Base-by-base conservation (phyloP, 352 stramenopile species). In the Phytopythium litorale region DNA sequence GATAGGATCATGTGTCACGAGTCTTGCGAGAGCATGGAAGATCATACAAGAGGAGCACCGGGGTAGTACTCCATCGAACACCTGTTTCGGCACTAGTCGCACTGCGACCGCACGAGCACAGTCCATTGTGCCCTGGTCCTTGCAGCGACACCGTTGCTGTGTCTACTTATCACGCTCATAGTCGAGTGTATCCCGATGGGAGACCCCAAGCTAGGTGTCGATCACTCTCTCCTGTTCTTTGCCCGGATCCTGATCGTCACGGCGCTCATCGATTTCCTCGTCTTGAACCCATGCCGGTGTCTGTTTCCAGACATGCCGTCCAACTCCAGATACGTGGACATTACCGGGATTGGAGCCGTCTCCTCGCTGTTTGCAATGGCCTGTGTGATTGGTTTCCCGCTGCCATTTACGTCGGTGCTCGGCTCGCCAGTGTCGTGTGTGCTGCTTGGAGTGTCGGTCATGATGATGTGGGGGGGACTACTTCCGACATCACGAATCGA, bases 341-440 rank as follows among this genome's bases (percentile, higher is more conserved):
- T 81, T 21, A 49, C 68, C 0, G 75, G 64, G 23, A 57, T 55
- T 12, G 52, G 63, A 0, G 65, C 64, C 11, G 48, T 67, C 42
- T 40, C 55, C 11, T 28, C 25, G 25, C 66, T 76, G 64, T 60
- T 73, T 25, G 32, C 58, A 12, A 66, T 78, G 53, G 64, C 73
- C 3, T 25, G 40, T 21, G 37, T 64, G 4, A 68, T 80, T 30
- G 77, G 72, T 6, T 86, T 80, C 43, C 74, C 77, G 8, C 40
- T 86, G 21, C 67, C 72, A 9, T 84, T 83, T 46, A 66, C 63
- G 21, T n/a, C 69, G 1, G 33, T 71, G 4, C 30, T 79, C 0
- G 71, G 61, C 3, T 70, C 64, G 8, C 61, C 65, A 0, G 50
- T 57, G 9, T 74, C 63, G 56, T 64, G 55, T 0, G 21, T 57